These are phyloP conservation scores for Pseudogymnoascus sp. DNA, from an alignment of 2,329 filamentous ascomycete species.

Conservation along the genomic window DNA sequence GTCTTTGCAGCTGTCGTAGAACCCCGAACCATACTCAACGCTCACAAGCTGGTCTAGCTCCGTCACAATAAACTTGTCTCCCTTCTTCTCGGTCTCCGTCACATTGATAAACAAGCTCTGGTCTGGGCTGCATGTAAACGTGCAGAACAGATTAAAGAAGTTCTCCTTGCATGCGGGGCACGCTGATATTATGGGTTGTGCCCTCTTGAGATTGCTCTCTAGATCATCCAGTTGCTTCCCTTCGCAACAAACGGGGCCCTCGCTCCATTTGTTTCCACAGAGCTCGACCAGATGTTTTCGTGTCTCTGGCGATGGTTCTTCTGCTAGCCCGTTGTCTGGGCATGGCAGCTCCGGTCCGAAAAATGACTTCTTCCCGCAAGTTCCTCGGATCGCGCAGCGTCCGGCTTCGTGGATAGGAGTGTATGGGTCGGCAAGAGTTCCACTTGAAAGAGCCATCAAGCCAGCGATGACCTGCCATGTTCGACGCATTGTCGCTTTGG, in stretches of 20 bases:
- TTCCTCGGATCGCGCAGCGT: conserved; percentile 80
- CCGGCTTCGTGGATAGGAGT: conserved; percentile 68
- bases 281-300: conserved; percentile 73
- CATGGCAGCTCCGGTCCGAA: conserved; percentile 89
- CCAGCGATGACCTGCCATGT: not conserved
- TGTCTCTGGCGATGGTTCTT: conserved; percentile 61
- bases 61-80: conserved; percentile 55
- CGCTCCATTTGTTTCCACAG: conserved; percentile 79
- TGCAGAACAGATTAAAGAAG: conserved; percentile 97
- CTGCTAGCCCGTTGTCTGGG: conserved; percentile 77
- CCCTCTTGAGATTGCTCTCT: conserved; percentile 75
- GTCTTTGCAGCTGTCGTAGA: conserved; percentile 97
- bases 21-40: conserved; percentile 71
- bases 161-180: conserved; percentile 97
- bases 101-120: conserved; percentile 95
- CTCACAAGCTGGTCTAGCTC: conserved; percentile 87
- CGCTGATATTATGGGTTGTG: conserved; percentile 79
- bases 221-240: conserved; percentile 74
- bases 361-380: conserved; percentile 84
- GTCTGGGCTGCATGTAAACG: conserved; percentile 94
- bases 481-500: not conserved
- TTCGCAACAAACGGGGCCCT: conserved; percentile 77
- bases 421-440: conserved; percentile 20
- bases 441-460: not conserved
- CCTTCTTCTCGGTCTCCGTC: conserved; percentile 59